A percentile compares a stretch with the other conserved stretches of the same genome.
These are phyloP conservation scores for Magnolia kwangsiensis DNA, from an alignment of 164 flowering plant genomes.

Conservation along the genomic window DNA sequence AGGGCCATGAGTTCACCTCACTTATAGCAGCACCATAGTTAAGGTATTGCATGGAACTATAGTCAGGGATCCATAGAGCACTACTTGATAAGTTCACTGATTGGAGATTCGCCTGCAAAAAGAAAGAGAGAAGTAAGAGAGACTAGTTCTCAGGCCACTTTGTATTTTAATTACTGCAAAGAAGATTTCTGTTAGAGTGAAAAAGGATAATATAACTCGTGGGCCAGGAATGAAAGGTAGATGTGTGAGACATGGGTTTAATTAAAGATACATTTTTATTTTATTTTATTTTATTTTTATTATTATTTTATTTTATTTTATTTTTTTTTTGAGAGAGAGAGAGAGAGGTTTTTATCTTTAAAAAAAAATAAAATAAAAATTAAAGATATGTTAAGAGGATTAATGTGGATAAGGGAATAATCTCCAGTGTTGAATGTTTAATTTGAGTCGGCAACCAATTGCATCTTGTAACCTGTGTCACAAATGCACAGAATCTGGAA, in stretches of 20 bases:
- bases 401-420: too few species aligned
- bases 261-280: too few species aligned
- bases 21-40: slow-evolving; percentile 77
- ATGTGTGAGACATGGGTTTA: background rate
- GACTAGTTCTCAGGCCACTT: background rate
- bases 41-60: slow-evolving; percentile 35
- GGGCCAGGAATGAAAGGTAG: background rate
- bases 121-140: background rate
- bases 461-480: too few species aligned
- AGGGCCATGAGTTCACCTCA: slow-evolving; percentile 39
- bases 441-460: too few species aligned
- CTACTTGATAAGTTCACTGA: slow-evolving; percentile 52
- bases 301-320: too few species aligned
- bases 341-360: too few species aligned
- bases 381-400: too few species aligned
- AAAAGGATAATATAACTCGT: background rate
- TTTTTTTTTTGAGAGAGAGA: too few species aligned
- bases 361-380: too few species aligned
- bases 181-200: background rate
- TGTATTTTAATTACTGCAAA: background rate
- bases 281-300: too few species aligned
- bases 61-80: slow-evolving; percentile 46
- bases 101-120: slow-evolving; percentile 46
- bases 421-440: too few species aligned
- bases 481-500: background rate